phyloP scores from a whole-genome alignment of 129 eudicot species.

The Chrysanthemum makinoi region DNA sequence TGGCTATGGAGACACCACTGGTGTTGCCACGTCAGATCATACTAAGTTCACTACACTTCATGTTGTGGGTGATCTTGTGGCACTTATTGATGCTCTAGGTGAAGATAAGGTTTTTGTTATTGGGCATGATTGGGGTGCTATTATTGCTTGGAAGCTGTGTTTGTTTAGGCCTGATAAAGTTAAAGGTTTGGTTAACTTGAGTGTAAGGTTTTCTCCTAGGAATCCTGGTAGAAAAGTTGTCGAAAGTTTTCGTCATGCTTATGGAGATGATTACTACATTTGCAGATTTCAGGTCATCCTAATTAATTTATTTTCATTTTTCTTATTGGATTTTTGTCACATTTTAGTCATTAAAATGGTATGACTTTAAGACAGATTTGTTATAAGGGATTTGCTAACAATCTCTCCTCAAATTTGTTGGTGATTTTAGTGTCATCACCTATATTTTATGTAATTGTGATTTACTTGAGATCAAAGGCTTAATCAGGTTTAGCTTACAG shows the following conservation, averaged over 20 bases:
- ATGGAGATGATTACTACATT: conserved; percentile 62
- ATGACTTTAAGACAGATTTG: too few relatives aligned
- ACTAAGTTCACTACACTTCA: conserved; percentile 39
- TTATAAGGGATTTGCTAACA: too few relatives aligned
- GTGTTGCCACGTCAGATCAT: conserved; percentile 32
- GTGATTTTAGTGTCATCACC: too few relatives aligned
- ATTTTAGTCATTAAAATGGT: too few relatives aligned
- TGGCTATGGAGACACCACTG: conserved; percentile 56
- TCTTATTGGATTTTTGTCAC: not conserved
- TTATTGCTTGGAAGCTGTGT: conserved; percentile 51
- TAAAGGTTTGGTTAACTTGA: conserved; percentile 59
- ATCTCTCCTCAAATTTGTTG: not conserved
- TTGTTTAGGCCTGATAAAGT: conserved; percentile 62
- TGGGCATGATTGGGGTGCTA: conserved; percentile 75
- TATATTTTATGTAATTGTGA: too few relatives aligned
- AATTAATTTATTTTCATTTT: not conserved
- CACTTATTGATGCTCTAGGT: conserved; percentile 38
- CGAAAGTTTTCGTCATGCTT: conserved; percentile 20
- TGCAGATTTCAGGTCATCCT: conserved; percentile 56
- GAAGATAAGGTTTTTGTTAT: conserved; percentile 59
- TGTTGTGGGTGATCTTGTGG: conserved; percentile 46
- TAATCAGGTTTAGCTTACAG: too few relatives aligned
- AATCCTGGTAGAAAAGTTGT: conserved; percentile 25
- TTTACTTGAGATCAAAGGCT: too few relatives aligned
- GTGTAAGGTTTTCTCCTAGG: conserved; percentile 41